These are phyloP conservation scores for Hippophae rhamnoides DNA, from an alignment of 306 rosid species.

Conservation along the genomic window DNA sequence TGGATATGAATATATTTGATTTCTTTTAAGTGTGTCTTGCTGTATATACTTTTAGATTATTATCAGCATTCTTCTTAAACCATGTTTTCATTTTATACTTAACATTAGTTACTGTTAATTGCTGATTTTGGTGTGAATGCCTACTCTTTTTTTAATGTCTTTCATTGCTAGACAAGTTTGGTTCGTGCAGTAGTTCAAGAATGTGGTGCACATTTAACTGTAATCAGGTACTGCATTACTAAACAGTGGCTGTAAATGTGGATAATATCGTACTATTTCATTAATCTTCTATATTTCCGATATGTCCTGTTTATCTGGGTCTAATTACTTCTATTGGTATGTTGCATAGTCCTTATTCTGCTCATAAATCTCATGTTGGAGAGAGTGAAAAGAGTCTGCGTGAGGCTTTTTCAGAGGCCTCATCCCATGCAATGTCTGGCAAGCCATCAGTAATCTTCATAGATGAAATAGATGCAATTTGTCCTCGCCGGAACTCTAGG, in stretches of 20 bases:
- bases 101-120: background rate
- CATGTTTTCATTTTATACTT: background rate
- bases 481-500: slow-evolving; percentile 83
- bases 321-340: slow-evolving; percentile 15
- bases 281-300: slow-evolving; percentile 1
- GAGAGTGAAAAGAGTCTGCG: slow-evolving; percentile 75
- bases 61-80: too few relatives aligned
- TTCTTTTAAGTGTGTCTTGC: too few relatives aligned
- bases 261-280: slow-evolving; percentile 1
- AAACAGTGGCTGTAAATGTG: background rate
- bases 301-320: slow-evolving; percentile 4
- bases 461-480: slow-evolving; percentile 83
- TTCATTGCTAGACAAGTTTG: slow-evolving; percentile 61
- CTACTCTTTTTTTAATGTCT: background rate
- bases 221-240: slow-evolving; percentile 42
- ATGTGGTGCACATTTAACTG: slow-evolving; percentile 64
- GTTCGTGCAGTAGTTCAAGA: slow-evolving; percentile 80
- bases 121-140: background rate
- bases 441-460: slow-evolving; percentile 68
- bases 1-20: too few relatives aligned
- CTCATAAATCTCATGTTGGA: slow-evolving; percentile 61
- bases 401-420: slow-evolving; percentile 73
- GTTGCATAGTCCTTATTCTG: slow-evolving; percentile 67
- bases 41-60: too few relatives aligned
- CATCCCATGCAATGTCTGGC: slow-evolving; percentile 43